Conservation (phyloP, 139 green algal genomes). For the Yamagishiella unicocca region DNA sequence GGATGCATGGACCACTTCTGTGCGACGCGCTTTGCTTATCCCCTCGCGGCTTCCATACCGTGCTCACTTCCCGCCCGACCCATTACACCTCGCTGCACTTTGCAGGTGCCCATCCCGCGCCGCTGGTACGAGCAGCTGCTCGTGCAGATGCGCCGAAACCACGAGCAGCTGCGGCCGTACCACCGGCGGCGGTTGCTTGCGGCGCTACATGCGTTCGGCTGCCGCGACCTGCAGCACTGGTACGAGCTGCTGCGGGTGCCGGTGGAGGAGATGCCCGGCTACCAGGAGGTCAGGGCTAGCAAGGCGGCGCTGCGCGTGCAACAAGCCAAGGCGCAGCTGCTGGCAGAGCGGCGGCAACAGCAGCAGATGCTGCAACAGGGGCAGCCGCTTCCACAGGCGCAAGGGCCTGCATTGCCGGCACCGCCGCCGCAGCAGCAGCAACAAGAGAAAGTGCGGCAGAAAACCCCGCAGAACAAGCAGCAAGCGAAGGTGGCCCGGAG, state of each 20-base stretch:
- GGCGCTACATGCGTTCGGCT: conserved; percentile 19
- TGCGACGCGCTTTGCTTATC: no score
- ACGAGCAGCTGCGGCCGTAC: conserved; percentile 29
- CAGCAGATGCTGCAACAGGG: neutral
- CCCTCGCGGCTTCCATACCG: neutral
- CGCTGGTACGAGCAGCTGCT: conserved; percentile 8
- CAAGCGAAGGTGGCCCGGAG: neutral
- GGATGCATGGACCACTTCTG: no score
- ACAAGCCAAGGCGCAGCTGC: neutral
- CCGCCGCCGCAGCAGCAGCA: neutral
- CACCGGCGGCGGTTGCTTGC: conserved; percentile 32
- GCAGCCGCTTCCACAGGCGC: neutral
- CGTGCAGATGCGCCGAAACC: neutral
- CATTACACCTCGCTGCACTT: neutral
- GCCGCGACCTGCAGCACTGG: neutral
- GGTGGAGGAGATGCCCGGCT: conserved; percentile 31
- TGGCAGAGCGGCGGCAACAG: neutral
- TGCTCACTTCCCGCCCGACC: neutral
- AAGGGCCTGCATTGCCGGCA: neutral
- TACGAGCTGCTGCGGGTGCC: conserved; percentile 8
- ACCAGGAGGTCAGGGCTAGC: neutral
- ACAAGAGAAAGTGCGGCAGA: neutral
- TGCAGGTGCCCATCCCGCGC: conserved; percentile 23
- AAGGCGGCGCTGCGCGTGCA: neutral
- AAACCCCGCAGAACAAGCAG: neutral